Percentiles rank a stretch among this genome's conserved stretches.
These are phyloP conservation scores for Myrica gale DNA, from an alignment of 306 rosid genomes.

Conservation along the genomic window DNA sequence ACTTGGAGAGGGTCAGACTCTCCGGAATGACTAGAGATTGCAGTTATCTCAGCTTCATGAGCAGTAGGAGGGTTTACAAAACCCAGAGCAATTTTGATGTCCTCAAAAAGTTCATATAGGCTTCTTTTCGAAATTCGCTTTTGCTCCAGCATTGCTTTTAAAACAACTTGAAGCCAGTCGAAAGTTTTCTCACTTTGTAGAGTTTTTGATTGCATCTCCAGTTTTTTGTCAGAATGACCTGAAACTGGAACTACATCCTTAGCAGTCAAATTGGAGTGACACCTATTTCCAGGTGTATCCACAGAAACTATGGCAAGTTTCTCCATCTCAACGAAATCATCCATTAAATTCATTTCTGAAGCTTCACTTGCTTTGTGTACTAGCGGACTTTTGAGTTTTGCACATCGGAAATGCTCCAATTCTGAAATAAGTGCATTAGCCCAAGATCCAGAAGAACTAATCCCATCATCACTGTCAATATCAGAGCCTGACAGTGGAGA, in stretches of 20 bases:
- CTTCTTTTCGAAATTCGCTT: slow-evolving; percentile 52
- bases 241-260: slow-evolving; percentile 51
- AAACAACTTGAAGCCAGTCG: slow-evolving; percentile 83
- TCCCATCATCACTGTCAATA: slow-evolving; percentile 50
- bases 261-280: slow-evolving; percentile 32
- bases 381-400: slow-evolving; percentile 37
- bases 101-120: slow-evolving; percentile 60
- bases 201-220: slow-evolving; percentile 23
- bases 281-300: slow-evolving; percentile 32
- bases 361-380: slow-evolving; percentile 33
- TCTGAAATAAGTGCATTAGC: slow-evolving; percentile 51
- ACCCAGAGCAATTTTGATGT: slow-evolving; percentile 69
- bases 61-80: slow-evolving; percentile 37
- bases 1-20: slow-evolving; percentile 29
- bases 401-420: slow-evolving; percentile 49
- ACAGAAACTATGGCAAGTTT: slow-evolving; percentile 67
- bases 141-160: slow-evolving; percentile 60
- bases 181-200: slow-evolving; percentile 37
- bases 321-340: slow-evolving; percentile 76
- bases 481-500: slow-evolving; percentile 44
- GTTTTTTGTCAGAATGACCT: slow-evolving; percentile 38
- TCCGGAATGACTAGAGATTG: slow-evolving; percentile 22
- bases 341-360: slow-evolving; percentile 51
- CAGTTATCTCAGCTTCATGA: slow-evolving; percentile 27
- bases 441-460: slow-evolving; percentile 66